Base-by-base conservation (phyloP, 768 basidiomycete species). In the Gymnopilus dilepis region DNA sequence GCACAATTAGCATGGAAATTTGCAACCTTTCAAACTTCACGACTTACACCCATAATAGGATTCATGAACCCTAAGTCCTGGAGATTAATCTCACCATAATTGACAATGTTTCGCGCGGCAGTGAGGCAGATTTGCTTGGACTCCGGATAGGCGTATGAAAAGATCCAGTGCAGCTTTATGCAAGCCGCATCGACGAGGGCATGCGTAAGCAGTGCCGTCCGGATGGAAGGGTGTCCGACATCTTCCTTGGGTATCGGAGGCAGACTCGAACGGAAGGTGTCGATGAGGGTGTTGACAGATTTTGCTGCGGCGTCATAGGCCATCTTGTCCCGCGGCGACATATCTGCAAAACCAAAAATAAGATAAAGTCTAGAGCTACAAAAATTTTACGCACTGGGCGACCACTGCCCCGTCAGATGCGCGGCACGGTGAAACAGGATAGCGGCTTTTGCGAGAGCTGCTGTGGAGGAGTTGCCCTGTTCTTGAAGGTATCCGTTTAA, bases 371-470 rank as follows among this genome's bases (percentile, higher is more conserved):
- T 34, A 31, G 21, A 64, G 11, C 47, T 24, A 38, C 53, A 56
- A 43, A 31, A 31, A 58, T 54, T 53, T 51, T 31, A 70, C 79
- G 56, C 64, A 82, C 80, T 75, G 13, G 79, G 77, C 43, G 72
- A 71, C 76, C 76, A 82, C 65, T 81, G 80, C 6, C 80, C 82
- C 6, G 81, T 80, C 17, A 90, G 72, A 50, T 83, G 81, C 7
- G 82, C 77, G 8, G 88, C 83, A 22, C 82, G 78, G 65, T 87
- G 87, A 58, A 87, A 84, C 41, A 89, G 73, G 22, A 86, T 79
- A 6, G 83, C 78, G 0, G 86, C 85, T 64, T 88, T 87, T 58
- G 78, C 79, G 48, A 78, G 74, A 66, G 85, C 68, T 1, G 82
- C 76, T 21, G 78, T 74, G 11, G 77, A 71, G 24, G 77, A 78